Base-by-base conservation (phyloP, 176 grass and related monocot genomes). In the sorghum (Sorghum bicolor) region DNA sequence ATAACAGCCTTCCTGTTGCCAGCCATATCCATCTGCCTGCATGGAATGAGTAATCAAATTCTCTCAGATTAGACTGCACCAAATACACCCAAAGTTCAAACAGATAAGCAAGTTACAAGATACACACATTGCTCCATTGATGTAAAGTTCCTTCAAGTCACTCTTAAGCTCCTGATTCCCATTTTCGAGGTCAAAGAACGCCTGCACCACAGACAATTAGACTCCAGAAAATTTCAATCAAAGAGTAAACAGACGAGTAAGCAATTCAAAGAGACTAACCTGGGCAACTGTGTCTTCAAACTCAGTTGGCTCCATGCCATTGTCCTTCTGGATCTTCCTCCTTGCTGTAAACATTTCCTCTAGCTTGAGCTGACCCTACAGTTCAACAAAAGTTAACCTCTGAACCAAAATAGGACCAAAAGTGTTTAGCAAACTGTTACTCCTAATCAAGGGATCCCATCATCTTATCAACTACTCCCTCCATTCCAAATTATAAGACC, bases 311-410 rank as follows among this genome's bases (percentile, higher is more conserved):
- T 94, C 89, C 14, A 94, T 36, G 63, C 68, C 92, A 78, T 88
- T 92, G 48, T 92, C 89, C 89, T 94, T 94, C 50, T 87, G 90
- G 67, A 94, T 92, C 85, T 92, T 94, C 80, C 62, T 94, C 73
- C 87, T 89, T 64, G 92, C 85, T 1, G 89, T 92, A 79, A 72
- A 94, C 92, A 94, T 94, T 38, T 66, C 90, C 44, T 53, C 43
- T 80, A 73, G 71, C 74, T 73, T 37, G 26, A 55, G 69, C 32
- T 84, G 70, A n/a, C 19, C 9, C 25, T 62, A 17, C 24, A 45
- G 26, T 14, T 45, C 31, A 82, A 6, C 12, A 24, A 57, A 44
- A 84, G n/a, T 68, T 16, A 68, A 57, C 24, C 15, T 43, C 43
- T 67, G n/a, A 53, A 8, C 28, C 30, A 48, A 75, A 33, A 26